Conservation (phyloP, 208 protist genomes). For the Jaenimonas drosophilae region DNA sequence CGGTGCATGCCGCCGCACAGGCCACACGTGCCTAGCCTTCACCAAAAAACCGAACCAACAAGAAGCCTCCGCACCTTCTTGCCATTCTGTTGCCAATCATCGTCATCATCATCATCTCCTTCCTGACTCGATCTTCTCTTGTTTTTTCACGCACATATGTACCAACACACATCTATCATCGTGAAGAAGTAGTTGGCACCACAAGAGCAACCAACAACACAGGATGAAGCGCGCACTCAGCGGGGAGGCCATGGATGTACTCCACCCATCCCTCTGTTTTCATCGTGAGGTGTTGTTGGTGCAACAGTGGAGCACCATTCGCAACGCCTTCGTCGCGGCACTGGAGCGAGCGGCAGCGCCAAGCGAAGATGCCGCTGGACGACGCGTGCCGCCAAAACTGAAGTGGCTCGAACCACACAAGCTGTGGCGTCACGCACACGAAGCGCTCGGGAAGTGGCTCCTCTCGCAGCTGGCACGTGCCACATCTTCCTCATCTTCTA, state of each 20-base stretch:
- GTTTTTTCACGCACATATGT: background rate
- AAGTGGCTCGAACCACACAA: conserved; percentile 64
- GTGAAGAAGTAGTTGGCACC: background rate
- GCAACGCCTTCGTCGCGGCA: conserved; percentile 48
- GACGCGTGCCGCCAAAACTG: conserved; percentile 6
- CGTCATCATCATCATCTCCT: background rate
- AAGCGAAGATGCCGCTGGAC: no score
- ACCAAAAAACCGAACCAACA: background rate
- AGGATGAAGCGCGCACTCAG: conserved; percentile 43
- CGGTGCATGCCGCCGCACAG: conserved; percentile 78
- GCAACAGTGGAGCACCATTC: conserved; percentile 54
- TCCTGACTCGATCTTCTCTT: background rate
- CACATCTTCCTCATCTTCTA: background rate
- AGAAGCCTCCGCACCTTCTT: background rate
- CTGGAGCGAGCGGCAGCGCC: conserved; percentile 27
- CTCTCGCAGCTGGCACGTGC: conserved; percentile 74
- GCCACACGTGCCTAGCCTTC: conserved; percentile 38
- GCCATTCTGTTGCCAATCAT: background rate
- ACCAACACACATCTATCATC: background rate
- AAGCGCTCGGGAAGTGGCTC: conserved; percentile 83
- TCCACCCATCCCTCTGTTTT: conserved; percentile 61
- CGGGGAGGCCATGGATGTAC: conserved; percentile 17
- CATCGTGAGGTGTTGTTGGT: conserved; percentile 73
- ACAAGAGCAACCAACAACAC: background rate
- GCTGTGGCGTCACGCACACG: conserved; percentile 78